Base-by-base conservation (phyloP, 2,329 filamentous ascomycete species). In the Trichoderma sp. region DNA sequence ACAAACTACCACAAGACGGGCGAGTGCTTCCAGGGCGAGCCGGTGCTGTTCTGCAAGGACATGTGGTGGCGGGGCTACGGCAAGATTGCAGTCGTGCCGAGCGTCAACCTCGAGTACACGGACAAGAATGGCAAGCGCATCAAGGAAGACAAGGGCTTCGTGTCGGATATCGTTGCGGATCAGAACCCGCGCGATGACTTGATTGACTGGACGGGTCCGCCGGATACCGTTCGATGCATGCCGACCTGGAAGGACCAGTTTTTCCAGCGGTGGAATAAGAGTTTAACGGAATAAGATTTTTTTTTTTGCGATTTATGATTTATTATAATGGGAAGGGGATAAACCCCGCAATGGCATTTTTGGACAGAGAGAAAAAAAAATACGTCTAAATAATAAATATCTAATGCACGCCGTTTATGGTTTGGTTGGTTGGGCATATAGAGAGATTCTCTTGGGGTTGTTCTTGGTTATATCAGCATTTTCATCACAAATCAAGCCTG, bases 11-110 rank as follows among this genome's bases (percentile, higher is more conserved):
- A 68, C 11, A 57, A 71, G 2, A 59, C 69, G 10, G 79, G 75
- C 5, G 87, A 89, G 73, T 89, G 87, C 68, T 79, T 75, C 13
- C 82, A 85, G 71, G 86, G 86, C 3, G 87, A 89, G 74, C 85
- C 87, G 1, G 81, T 83, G 66, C 73, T 88, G 13, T 84, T 89
- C 55, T 85, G 84, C 71, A 88, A 88, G 69, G 87, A 89, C 71
- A 68, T 89, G 72, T 89, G 86, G 85, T 79, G 73, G 16, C 71
- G 75, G 5, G 84, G 85, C 2, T 82, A 81, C 70, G 80, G 83
- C 14, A 86, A 82, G 72, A 86, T 89, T 70, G 86, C 86, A 0
- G 85, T 87, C 0, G 80, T 89, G 11, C 87, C 87, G 0, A 81
- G 80, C 3, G 82, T 89, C 3, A 88, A 86, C 71, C 75, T 89